These are phyloP conservation scores for Urtica urens DNA, from an alignment of 306 rosid genomes.

Conservation along the genomic window DNA sequence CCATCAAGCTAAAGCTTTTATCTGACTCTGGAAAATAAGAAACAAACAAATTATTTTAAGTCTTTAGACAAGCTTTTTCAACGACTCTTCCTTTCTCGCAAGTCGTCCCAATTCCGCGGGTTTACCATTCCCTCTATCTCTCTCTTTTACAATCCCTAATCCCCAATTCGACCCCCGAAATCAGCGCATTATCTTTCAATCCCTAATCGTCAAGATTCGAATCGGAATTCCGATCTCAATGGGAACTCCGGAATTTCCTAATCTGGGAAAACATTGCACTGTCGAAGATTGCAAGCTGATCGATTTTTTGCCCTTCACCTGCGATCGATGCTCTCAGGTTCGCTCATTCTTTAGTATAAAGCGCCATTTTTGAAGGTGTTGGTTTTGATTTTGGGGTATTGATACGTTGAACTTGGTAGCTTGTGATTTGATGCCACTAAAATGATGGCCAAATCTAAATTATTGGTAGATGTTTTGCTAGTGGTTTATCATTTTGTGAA, in stretches of 20 bases:
- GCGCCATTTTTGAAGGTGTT: no score
- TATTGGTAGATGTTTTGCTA: no score
- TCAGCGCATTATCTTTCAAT: not conserved
- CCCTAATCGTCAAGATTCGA: constrained; percentile 7
- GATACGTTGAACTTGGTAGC: no score
- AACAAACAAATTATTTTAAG: not conserved
- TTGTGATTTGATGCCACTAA: no score
- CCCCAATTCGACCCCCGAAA: not conserved
- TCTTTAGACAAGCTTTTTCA: no score
- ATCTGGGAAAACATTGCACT: constrained; percentile 82
- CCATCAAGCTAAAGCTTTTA: no score
- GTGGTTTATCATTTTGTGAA: no score
- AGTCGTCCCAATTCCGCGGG: constrained; percentile 6
- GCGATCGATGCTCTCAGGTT: constrained; percentile 78
- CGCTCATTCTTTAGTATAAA: not conserved
- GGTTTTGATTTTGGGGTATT: no score
- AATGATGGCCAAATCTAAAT: no score
- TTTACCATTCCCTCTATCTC: not conserved
- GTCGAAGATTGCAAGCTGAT: constrained; percentile 53
- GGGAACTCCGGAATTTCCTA: constrained; percentile 94
- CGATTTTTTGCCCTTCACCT: constrained; percentile 91
- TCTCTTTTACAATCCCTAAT: not conserved
- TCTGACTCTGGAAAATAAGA: no score
- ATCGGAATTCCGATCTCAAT: constrained; percentile 20
- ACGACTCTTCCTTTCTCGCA: constrained; percentile 19